Evolutionary conservation across 2,329 filamentous ascomycete genomes (phyloP), one percentile per base, ranked within the genome.

Genomic region (Ceratocystiopsis brevicomis): DNA sequence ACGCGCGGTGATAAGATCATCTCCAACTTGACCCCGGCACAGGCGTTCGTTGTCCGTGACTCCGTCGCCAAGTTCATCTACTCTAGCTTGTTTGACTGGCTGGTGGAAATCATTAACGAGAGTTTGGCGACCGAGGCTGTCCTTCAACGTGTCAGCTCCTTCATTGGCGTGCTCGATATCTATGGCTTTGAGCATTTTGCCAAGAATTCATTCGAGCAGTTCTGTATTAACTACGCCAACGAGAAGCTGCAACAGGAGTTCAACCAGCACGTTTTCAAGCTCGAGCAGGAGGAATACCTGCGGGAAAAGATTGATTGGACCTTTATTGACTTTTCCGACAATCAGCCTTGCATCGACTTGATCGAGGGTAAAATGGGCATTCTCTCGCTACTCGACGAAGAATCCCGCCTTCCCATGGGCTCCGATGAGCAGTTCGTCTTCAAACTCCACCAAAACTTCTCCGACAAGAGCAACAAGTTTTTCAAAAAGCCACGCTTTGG

Each of bases 151-250:
- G 85, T 93, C 45, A 73, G 68, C 44, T 88, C 84, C 2, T 98
- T 98, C 61, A 98, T 98, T 54, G 90, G 90, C 60, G 90, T 98
- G 40, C 73, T 98, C 50, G 90, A 98, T 83, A 98, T 98, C 53
- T 96, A 96, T 61, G 88, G 88, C 50, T 98, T 98, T 57, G 90
- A 98, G 61, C 90, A 96, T 63, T 98, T 98, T 56, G 88, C 90
- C 49, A 96, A 95, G 69, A 98, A 98, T 66, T 98, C 90, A 1
- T 98, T 98, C 55, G 90, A 98, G 60, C 90, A 98, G 60, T 98
- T 98, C 63, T 98, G 90, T 64, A 98, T 98, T 73, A 98, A 98
- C 63, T 98, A 98, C 56, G 90, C 90, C 62, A 98, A 98, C 61
- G 90, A 98, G 63, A 98, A 98, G 64, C 68, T 98, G 44, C 90